Percentiles rank a stretch among this genome's conserved stretches.
These are phyloP conservation scores for Pleurotus salmoneostramineus DNA, from an alignment of 768 basidiomycete species.

Conservation along the genomic window DNA sequence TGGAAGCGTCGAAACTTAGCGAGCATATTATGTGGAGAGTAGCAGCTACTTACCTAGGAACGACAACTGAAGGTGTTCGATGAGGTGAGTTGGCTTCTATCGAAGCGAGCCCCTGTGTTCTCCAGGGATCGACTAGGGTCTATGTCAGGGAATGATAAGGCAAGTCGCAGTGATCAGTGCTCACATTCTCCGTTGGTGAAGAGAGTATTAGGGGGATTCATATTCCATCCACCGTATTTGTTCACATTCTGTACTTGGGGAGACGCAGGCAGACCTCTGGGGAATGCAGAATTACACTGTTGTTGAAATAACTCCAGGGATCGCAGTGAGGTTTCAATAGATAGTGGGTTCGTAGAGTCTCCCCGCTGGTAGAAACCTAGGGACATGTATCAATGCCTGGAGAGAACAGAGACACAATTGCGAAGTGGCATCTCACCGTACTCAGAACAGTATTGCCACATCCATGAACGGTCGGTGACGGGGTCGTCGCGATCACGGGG, in stretches of 20 bases:
- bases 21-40: background rate
- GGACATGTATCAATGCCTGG: background rate
- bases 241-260: slow-evolving; percentile 42
- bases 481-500: slow-evolving; percentile 37
- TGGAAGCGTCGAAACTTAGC: slow-evolving; percentile 9
- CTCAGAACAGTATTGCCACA: slow-evolving; percentile 52
- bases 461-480: slow-evolving; percentile 41
- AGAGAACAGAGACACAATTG: background rate
- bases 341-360: slow-evolving; percentile 37
- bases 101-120: slow-evolving; percentile 47
- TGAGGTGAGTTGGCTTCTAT: slow-evolving; percentile 43
- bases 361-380: slow-evolving; percentile 46
- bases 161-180: slow-evolving; percentile 8
- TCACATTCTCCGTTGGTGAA: slow-evolving; percentile 48
- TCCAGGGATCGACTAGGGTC: slow-evolving; percentile 43
- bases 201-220: slow-evolving; percentile 43
- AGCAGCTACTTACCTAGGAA: slow-evolving; percentile 30
- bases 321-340: slow-evolving; percentile 43
- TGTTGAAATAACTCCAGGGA: slow-evolving; percentile 42
- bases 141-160: background rate
- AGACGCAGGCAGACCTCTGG: slow-evolving; percentile 28
- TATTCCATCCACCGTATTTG: slow-evolving; percentile 50
- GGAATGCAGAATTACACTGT: slow-evolving; percentile 38
- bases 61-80: slow-evolving; percentile 28
- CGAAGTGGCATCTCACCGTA: slow-evolving; percentile 28